These are phyloP conservation scores for Byssoonygena ceratinophila DNA, from an alignment of 2,329 filamentous ascomycete species.

Conservation along the genomic window DNA sequence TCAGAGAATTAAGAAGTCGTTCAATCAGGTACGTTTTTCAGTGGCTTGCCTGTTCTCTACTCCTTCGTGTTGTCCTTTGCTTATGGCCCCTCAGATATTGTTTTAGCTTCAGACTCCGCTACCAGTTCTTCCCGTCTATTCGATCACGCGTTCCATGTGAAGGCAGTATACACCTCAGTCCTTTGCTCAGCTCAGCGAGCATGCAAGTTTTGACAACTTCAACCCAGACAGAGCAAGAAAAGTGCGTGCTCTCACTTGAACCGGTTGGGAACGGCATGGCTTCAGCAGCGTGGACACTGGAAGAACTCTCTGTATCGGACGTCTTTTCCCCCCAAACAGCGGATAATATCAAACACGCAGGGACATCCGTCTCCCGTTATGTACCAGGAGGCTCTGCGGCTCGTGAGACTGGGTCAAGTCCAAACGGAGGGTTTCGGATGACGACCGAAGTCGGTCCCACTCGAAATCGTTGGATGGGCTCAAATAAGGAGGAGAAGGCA, in stretches of 20 bases:
- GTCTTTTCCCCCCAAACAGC: slow-evolving; percentile 18
- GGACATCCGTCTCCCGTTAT: not conserved
- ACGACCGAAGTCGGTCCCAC: slow-evolving; percentile 13
- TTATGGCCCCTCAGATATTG: no score
- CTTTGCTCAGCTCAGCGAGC: not conserved
- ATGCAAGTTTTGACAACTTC: not conserved
- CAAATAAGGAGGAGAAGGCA: not conserved
- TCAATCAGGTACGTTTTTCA: slow-evolving; percentile 7
- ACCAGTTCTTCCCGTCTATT: not conserved
- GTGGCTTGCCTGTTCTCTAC: not conserved
- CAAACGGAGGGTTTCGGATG: slow-evolving; percentile 13
- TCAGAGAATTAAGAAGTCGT: slow-evolving; percentile 5
- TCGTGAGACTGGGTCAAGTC: not conserved
- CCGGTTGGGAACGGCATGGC: slow-evolving; percentile 1
- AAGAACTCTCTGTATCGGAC: slow-evolving; percentile 18
- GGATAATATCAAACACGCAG: not conserved
- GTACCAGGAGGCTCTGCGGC: not conserved
- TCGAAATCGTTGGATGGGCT: not conserved
- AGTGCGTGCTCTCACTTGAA: slow-evolving; percentile 8
- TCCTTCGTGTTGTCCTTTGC: not conserved
- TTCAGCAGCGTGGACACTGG: slow-evolving; percentile 14
- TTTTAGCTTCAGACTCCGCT: no score
- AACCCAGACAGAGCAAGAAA: slow-evolving; percentile 9
- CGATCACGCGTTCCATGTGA: slow-evolving; percentile 1
- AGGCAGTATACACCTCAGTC: not conserved